A percentile compares a stretch with the other conserved stretches of the same genome.
These are phyloP conservation scores for Penicillium rolfsii DNA, from an alignment of 2,329 filamentous ascomycete species.

Conservation along the genomic window DNA sequence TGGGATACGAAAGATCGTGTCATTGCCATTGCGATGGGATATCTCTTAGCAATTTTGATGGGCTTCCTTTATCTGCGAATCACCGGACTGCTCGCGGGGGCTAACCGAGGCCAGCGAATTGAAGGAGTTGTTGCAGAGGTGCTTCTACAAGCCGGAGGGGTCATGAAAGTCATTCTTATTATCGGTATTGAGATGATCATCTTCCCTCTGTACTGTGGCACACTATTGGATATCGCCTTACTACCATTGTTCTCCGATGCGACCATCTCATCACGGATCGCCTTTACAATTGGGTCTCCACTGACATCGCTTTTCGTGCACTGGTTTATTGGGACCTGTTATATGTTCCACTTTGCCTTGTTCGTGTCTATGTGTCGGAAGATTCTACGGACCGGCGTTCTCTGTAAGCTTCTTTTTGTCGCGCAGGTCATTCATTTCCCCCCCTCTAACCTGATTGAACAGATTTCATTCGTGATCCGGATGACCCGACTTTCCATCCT, in stretches of 20 bases:
- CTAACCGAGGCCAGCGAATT: slow-evolving; percentile 57
- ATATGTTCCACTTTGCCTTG: slow-evolving; percentile 99
- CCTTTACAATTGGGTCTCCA: slow-evolving; percentile 77
- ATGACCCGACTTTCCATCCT: slow-evolving; percentile 97
- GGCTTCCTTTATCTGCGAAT: slow-evolving; percentile 79
- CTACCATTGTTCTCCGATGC: slow-evolving; percentile 85
- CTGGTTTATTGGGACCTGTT: slow-evolving; percentile 98
- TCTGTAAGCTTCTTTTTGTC: slow-evolving; percentile 65
- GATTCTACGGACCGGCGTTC: slow-evolving; percentile 90
- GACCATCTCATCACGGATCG: slow-evolving; percentile 73
- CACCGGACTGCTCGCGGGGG: slow-evolving; percentile 68
- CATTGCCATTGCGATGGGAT: slow-evolving; percentile 80
- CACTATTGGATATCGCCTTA: slow-evolving; percentile 84
- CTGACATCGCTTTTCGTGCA: slow-evolving; percentile 94
- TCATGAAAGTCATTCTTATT: slow-evolving; percentile 96
- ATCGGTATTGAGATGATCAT: slow-evolving; percentile 99
- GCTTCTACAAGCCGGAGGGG: slow-evolving; percentile 89
- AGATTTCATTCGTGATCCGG: slow-evolving; percentile 97
- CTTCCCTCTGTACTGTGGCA: slow-evolving; percentile 92
- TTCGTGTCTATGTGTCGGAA: slow-evolving; percentile 99
- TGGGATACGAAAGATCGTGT: slow-evolving; percentile 71
- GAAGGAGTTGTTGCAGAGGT: slow-evolving; percentile 78
- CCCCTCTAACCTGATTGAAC: neutral
- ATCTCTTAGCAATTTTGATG: slow-evolving; percentile 72
- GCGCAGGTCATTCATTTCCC: neutral